Conservation (phyloP, 1,284 basidiomycete genomes). For the Trichosporon ovoides region DNA sequence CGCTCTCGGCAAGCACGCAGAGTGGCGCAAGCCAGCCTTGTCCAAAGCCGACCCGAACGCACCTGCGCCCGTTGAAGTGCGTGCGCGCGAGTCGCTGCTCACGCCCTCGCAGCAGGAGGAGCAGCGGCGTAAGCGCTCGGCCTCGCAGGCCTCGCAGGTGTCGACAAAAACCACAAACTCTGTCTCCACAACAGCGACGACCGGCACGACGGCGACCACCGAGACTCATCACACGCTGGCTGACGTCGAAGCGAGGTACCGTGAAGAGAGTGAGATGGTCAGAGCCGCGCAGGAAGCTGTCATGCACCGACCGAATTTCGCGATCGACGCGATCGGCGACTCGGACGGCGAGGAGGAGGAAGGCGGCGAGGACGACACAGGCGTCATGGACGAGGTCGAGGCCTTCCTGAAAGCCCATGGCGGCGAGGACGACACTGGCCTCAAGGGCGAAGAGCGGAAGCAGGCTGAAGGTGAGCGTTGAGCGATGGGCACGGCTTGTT, state of each 20-base stretch:
- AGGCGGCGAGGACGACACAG: constrained; percentile 62
- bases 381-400: constrained; percentile 85
- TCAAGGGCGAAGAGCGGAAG: constrained; percentile 76
- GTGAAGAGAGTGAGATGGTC: constrained; percentile 55
- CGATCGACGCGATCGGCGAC: constrained; percentile 84
- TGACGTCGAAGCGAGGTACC: constrained; percentile 41
- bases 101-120: constrained; percentile 45
- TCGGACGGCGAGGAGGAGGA: constrained; percentile 65
- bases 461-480: constrained; percentile 48
- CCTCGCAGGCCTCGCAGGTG: constrained; percentile 36
- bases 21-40: constrained; percentile 63
- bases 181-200: constrained; percentile 54
- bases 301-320: constrained; percentile 84
- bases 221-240: constrained; percentile 45
- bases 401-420: constrained; percentile 73
- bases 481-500: background rate
- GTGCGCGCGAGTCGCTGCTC: constrained; percentile 78
- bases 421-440: constrained; percentile 65
- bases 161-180: constrained; percentile 49
- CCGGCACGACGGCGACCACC: constrained; percentile 18
- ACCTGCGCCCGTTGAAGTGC: constrained; percentile 61
- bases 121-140: constrained; percentile 27
- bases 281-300: constrained; percentile 74
- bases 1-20: constrained; percentile 75
- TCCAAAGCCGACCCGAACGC: constrained; percentile 66